These are phyloP conservation scores for Aristolochia californica DNA, from an alignment of 164 flowering plant species.

Conservation along the genomic window DNA sequence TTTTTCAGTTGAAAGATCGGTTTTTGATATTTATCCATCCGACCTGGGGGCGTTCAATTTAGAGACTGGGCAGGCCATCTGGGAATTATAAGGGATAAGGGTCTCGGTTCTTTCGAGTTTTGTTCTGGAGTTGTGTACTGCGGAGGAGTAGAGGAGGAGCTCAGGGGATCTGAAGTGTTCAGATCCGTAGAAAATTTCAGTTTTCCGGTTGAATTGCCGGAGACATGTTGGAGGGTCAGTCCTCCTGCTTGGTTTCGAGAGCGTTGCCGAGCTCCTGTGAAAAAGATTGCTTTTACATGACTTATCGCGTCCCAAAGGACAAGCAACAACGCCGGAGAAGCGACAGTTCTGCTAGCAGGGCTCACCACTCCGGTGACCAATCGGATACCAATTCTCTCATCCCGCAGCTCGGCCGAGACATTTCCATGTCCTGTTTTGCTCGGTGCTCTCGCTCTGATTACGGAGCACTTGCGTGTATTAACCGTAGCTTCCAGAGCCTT, in stretches of 20 bases:
- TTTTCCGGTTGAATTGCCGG: slow-evolving; percentile 9
- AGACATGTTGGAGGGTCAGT: slow-evolving; percentile 24
- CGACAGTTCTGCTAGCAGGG: neutral
- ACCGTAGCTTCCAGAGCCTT: slow-evolving; percentile 46
- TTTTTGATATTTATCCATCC: slow-evolving; percentile 1
- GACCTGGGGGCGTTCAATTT: neutral
- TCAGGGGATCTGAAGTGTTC: slow-evolving; percentile 14
- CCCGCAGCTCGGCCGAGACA: slow-evolving; percentile 54
- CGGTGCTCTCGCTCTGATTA: slow-evolving; percentile 83
- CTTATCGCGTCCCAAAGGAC: slow-evolving; percentile 14
- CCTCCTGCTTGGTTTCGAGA: slow-evolving; percentile 24
- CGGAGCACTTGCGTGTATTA: slow-evolving; percentile 56
- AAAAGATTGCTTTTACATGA: slow-evolving; percentile 25
- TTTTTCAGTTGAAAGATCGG: slow-evolving; percentile 1
- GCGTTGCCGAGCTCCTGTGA: slow-evolving; percentile 23
- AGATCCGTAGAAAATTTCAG: slow-evolving; percentile 1
- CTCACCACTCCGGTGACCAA: slow-evolving; percentile 12
- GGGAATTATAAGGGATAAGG: slow-evolving; percentile 1
- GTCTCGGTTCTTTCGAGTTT: slow-evolving; percentile 1
- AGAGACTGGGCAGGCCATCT: neutral
- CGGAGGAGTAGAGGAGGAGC: slow-evolving; percentile 10
- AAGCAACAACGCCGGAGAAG: slow-evolving; percentile 17
- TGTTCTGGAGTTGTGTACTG: slow-evolving; percentile 6
- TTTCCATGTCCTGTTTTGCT: slow-evolving; percentile 56
- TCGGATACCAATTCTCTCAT: slow-evolving; percentile 34